A percentile compares a stretch with the other conserved stretches of the same genome.
phyloP scores from a whole-genome alignment of 345 rosid genomes.

The Moringa oleifera region DNA sequence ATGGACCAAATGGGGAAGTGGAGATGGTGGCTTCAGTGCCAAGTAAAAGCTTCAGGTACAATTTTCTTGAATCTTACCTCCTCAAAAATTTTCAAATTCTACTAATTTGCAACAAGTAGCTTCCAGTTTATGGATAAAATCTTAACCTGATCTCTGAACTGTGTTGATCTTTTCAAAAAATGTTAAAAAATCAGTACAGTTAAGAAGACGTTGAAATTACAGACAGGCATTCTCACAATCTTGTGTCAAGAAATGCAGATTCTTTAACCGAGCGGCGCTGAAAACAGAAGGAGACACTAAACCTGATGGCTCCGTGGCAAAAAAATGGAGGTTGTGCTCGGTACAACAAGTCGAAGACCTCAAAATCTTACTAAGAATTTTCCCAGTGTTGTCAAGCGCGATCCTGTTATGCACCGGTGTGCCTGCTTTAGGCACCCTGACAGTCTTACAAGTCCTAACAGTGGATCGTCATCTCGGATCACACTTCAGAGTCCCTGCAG shows the following conservation, averaged over 20 bases:
- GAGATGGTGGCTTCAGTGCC: constrained; percentile 12
- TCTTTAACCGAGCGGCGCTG: constrained; percentile 40
- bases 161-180: too few species aligned
- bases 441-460: constrained; percentile 45
- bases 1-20: background rate
- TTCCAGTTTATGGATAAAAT: too few species aligned
- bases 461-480: constrained; percentile 37
- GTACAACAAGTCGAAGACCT: constrained; percentile 63
- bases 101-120: too few species aligned
- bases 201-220: too few species aligned
- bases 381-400: constrained; percentile 32
- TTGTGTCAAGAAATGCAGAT: constrained; percentile 32
- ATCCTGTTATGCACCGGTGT: constrained; percentile 30
- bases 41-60: constrained; percentile 35
- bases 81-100: too few species aligned
- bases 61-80: too few species aligned
- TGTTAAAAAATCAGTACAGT: too few species aligned
- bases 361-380: constrained; percentile 36
- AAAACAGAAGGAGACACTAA: constrained; percentile 30
- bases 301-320: constrained; percentile 23
- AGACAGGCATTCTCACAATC: too few species aligned
- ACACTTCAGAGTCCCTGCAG: constrained; percentile 42
- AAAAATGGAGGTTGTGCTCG: constrained; percentile 44
- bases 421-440: constrained; percentile 25
- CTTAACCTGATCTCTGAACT: too few species aligned